Conservation (phyloP, 345 rosid species). For the Aurinia saxatilis region DNA sequence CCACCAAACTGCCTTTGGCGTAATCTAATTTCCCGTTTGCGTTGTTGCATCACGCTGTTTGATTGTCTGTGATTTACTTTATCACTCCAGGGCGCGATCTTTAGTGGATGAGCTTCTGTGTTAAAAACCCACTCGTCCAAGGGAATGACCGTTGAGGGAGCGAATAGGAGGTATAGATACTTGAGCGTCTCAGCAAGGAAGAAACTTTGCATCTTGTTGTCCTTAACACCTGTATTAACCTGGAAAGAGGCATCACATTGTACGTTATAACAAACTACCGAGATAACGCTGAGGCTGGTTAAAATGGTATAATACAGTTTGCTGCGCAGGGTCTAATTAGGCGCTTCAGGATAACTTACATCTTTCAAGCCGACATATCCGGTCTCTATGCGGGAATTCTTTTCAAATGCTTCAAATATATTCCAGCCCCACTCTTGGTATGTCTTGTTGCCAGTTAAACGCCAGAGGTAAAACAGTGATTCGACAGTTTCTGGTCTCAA, state of each 20-base stretch:
- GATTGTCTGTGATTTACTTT: slow-evolving; percentile 13
- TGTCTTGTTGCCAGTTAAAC: slow-evolving; percentile 88
- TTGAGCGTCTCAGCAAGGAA: slow-evolving; percentile 91
- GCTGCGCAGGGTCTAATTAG: not conserved
- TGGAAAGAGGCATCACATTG: slow-evolving; percentile 20
- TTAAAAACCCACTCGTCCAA: slow-evolving; percentile 96
- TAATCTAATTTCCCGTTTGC: slow-evolving; percentile 12
- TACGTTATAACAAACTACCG: not conserved
- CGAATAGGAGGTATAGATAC: slow-evolving; percentile 80
- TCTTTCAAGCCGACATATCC: slow-evolving; percentile 96
- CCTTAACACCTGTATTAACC: slow-evolving; percentile 80
- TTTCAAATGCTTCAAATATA: slow-evolving; percentile 92
- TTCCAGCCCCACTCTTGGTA: slow-evolving; percentile 99
- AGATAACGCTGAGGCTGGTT: not conserved
- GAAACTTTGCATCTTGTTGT: slow-evolving; percentile 95
- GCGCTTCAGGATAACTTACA: slow-evolving; percentile 40
- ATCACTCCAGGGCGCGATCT: slow-evolving; percentile 43
- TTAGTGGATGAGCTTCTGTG: slow-evolving; percentile 92
- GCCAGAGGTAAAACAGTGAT: slow-evolving; percentile 93
- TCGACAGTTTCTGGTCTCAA: slow-evolving; percentile 95
- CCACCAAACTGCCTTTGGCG: slow-evolving; percentile 28
- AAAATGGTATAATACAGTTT: not conserved
- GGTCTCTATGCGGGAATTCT: slow-evolving; percentile 67
- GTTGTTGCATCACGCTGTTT: not conserved
- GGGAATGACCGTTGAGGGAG: slow-evolving; percentile 71